phyloP scores from a whole-genome alignment of 106 monocot species.

The Acanthochlamys bracteata region DNA sequence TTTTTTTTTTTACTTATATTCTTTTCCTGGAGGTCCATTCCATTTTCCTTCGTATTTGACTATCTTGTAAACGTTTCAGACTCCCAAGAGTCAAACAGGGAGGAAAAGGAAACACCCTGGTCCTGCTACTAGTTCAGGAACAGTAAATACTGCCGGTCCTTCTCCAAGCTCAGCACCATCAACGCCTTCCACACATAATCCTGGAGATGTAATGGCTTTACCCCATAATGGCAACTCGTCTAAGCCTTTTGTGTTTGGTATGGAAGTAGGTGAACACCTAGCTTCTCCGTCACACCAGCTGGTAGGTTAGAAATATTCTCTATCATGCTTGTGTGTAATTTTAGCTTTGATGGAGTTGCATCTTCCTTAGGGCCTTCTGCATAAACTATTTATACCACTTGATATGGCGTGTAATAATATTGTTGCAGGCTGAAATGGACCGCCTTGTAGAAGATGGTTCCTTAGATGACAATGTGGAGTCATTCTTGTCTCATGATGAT shows the following conservation, averaged over 20 bases:
- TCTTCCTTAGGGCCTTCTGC: too few relatives aligned
- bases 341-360: too few relatives aligned
- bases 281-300: constrained; percentile 70
- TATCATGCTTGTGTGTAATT: too few relatives aligned
- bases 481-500: constrained; percentile 94
- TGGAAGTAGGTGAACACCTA: constrained; percentile 65
- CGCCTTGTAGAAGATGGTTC: constrained; percentile 80
- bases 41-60: too few relatives aligned
- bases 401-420: too few relatives aligned
- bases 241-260: constrained; percentile 63
- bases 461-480: constrained; percentile 84
- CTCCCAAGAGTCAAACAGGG: constrained; percentile 42
- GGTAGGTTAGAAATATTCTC: too few relatives aligned
- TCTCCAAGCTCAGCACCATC: constrained; percentile 92
- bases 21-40: too few relatives aligned
- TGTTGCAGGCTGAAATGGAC: constrained; percentile 56
- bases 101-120: constrained; percentile 83
- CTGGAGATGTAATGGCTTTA: constrained; percentile 77
- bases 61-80: constrained; percentile 22
- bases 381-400: too few relatives aligned
- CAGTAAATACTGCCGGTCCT: constrained; percentile 84
- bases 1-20: too few relatives aligned
- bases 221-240: constrained; percentile 58
- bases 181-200: constrained; percentile 87
- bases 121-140: constrained; percentile 91